Conservation (phyloP, 2,329 filamentous ascomycete species). For the Fusarium pseudonygamai region DNA sequence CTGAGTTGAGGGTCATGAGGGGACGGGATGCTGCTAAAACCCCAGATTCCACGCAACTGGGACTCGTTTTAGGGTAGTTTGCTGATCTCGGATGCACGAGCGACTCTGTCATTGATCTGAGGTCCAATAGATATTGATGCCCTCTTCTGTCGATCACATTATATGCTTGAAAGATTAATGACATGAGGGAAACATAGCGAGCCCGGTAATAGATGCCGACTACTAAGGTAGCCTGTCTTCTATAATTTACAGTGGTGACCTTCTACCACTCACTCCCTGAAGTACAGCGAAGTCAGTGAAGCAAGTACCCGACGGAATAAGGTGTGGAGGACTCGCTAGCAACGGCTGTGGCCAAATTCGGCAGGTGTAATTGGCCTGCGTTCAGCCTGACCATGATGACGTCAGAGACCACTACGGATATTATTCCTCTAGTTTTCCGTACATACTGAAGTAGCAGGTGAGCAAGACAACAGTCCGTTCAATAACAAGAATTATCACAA, state of each 20-base stretch:
- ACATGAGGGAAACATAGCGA: not conserved
- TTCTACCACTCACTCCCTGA: not conserved
- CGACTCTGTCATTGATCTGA: slow-evolving; percentile 11
- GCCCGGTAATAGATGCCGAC: not conserved
- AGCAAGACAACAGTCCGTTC: not conserved
- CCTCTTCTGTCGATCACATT: not conserved
- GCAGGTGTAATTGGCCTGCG: slow-evolving; percentile 15
- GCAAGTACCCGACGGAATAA: not conserved
- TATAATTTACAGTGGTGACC: not conserved
- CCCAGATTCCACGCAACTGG: slow-evolving; percentile 19
- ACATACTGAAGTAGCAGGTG: not conserved
- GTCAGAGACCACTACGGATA: slow-evolving; percentile 3
- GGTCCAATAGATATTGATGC: not conserved
- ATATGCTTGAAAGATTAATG: not conserved
- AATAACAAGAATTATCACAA: not conserved
- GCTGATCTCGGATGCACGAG: slow-evolving; percentile 7
- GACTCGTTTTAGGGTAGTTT: slow-evolving; percentile 8
- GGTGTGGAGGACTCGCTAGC: not conserved
- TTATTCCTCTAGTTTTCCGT: not conserved
- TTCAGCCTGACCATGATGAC: slow-evolving; percentile 14
- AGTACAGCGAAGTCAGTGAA: too few relatives aligned
- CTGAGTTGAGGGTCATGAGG: not conserved
- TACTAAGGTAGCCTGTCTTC: not conserved
- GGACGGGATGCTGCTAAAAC: slow-evolving; percentile 1
- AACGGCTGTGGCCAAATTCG: slow-evolving; percentile 11